Evolutionary conservation across 2,329 filamentous ascomycete species (phyloP).

Genomic region (Amesomyces nigricolor): DNA sequence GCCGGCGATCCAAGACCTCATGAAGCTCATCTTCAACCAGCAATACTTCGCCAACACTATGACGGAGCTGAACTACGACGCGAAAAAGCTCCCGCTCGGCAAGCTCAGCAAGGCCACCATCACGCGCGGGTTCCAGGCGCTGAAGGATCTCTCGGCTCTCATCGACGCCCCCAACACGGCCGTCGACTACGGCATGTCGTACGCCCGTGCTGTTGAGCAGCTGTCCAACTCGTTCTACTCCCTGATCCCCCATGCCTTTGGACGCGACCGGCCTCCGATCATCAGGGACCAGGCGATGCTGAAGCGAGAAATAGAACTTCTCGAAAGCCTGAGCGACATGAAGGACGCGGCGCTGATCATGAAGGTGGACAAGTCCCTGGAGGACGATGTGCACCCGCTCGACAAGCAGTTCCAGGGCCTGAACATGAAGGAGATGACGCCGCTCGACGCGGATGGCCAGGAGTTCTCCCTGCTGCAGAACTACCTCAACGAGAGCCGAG

Average conservation of each 20-base stretch:
- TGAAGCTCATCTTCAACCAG: constrained; percentile 79
- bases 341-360: constrained; percentile 74
- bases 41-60: constrained; percentile 64
- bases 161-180: constrained; percentile 51
- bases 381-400: constrained; percentile 54
- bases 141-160: constrained; percentile 68
- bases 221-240: constrained; percentile 77
- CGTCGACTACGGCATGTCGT: constrained; percentile 37
- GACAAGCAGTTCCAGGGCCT: constrained; percentile 70
- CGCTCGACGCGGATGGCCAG: constrained; percentile 49
- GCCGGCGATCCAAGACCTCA: constrained; percentile 57
- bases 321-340: constrained; percentile 80
- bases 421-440: constrained; percentile 69
- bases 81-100: constrained; percentile 72
- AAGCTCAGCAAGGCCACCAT: constrained; percentile 79
- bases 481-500: constrained; percentile 64
- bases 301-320: constrained; percentile 71
- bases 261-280: constrained; percentile 65
- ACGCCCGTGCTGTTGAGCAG: constrained; percentile 46
- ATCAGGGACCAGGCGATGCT: constrained; percentile 53
- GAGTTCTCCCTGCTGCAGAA: constrained; percentile 62
- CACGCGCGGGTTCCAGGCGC: constrained; percentile 63
- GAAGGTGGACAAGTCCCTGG: constrained; percentile 53
- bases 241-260: constrained; percentile 75
- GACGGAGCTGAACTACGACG: constrained; percentile 63